phyloP scores from a whole-genome alignment of 1,284 basidiomycete genomes.

The Xerocomus amazonicus region DNA sequence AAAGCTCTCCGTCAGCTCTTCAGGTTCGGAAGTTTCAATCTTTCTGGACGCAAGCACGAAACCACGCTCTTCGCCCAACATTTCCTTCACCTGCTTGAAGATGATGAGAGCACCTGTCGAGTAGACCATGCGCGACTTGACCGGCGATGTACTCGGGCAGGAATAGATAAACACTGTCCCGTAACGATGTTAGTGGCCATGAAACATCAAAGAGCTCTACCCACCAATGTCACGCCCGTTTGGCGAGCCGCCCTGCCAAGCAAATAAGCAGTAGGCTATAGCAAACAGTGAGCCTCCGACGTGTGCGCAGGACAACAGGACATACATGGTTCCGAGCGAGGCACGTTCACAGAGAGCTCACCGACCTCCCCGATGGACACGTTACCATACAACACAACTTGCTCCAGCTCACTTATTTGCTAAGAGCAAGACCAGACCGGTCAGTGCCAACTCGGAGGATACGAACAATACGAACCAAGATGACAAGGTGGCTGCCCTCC shows the following conservation, averaged over 20 bases:
- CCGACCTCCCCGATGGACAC: conserved; percentile 38
- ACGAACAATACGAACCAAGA: conserved; percentile 47
- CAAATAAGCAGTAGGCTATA: conserved; percentile 69
- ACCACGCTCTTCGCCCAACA: conserved; percentile 43
- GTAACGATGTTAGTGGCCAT: conserved; percentile 8
- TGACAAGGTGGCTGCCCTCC: conserved; percentile 51
- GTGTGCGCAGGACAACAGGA: conserved; percentile 9
- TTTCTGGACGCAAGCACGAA: conserved; percentile 51
- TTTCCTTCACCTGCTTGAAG: conserved; percentile 52
- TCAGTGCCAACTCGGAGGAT: no score
- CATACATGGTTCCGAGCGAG: conserved; percentile 51
- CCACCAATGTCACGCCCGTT: conserved; percentile 55
- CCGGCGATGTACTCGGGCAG: conserved; percentile 74
- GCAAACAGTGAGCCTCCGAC: not conserved
- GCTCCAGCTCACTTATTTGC: conserved; percentile 59
- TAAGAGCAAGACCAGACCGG: conserved; percentile 25
- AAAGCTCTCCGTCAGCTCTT: conserved; percentile 64
- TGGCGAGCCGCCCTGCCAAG: conserved; percentile 55
- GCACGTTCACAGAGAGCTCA: conserved; percentile 47
- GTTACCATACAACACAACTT: conserved; percentile 46
- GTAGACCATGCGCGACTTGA: conserved; percentile 86
- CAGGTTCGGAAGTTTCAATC: conserved; percentile 80
- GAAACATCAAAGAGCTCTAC: conserved; percentile 13
- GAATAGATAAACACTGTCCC: conserved; percentile 80
- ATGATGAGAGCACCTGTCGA: conserved; percentile 64